phyloP scores from a whole-genome alignment of 2,329 filamentous ascomycete species.

The Epichloe amarillans region DNA sequence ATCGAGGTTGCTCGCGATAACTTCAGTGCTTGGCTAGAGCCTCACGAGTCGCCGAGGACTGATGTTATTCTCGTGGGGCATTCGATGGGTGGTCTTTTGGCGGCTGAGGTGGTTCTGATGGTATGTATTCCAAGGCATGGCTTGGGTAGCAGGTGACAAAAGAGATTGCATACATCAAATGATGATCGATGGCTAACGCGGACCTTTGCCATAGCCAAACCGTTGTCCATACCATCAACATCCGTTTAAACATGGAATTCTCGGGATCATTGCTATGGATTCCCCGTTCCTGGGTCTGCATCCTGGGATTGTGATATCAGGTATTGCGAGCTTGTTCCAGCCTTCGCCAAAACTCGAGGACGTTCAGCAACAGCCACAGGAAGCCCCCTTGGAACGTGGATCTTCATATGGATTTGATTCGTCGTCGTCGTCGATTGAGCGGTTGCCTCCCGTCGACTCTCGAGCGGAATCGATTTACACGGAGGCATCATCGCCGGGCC shows the following conservation, averaged over 20 bases:
- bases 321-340: slow-evolving; percentile 64
- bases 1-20: slow-evolving; percentile 65
- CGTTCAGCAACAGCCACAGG: not conserved
- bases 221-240: slow-evolving; percentile 18
- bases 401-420: slow-evolving; percentile 2
- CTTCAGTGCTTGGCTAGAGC: slow-evolving; percentile 70
- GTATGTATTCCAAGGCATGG: slow-evolving; percentile 17
- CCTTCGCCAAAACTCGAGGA: slow-evolving; percentile 20
- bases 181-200: not conserved
- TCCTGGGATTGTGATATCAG: slow-evolving; percentile 72
- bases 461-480: not conserved
- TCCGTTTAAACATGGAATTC: slow-evolving; percentile 56
- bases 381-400: not conserved
- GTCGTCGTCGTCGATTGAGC: slow-evolving; percentile 7
- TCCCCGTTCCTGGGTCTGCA: slow-evolving; percentile 81
- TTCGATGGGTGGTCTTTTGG: slow-evolving; percentile 84
- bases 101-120: slow-evolving; percentile 64
- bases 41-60: slow-evolving; percentile 59
- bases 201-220: slow-evolving; percentile 17
- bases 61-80: slow-evolving; percentile 78
- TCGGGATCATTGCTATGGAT: slow-evolving; percentile 74
- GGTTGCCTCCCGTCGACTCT: slow-evolving; percentile 10
- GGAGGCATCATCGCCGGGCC: not conserved
- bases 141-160: not conserved
- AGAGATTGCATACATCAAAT: not conserved